phyloP scores from a whole-genome alignment of 345 rosid species.

The Streptanthus diversifolius region DNA sequence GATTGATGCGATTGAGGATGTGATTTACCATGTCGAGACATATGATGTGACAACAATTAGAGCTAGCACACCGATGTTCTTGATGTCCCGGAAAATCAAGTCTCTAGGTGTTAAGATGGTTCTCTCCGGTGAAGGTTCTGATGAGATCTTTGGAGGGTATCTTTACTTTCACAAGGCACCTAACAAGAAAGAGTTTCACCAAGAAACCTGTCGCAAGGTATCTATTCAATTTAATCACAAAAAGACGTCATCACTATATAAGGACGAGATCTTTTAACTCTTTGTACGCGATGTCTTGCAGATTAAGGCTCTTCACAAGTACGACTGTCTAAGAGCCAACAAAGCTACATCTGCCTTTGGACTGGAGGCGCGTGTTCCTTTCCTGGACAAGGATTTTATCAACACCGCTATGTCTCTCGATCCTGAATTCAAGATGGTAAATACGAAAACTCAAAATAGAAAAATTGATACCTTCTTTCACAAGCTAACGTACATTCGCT shows the following conservation, averaged over 20 bases:
- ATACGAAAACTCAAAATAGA: background rate
- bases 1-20: conserved; percentile 93
- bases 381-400: conserved; percentile 85
- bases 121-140: conserved; percentile 93
- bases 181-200: conserved; percentile 79
- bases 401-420: conserved; percentile 76
- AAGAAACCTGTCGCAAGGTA: conserved; percentile 88
- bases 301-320: conserved; percentile 90
- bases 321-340: conserved; percentile 93
- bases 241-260: background rate
- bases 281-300: conserved; percentile 23
- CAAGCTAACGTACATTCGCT: background rate
- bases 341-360: conserved; percentile 97
- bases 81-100: conserved; percentile 88
- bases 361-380: conserved; percentile 87
- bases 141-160: conserved; percentile 94
- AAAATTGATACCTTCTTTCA: background rate
- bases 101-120: conserved; percentile 97
- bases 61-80: conserved; percentile 94
- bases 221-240: background rate
- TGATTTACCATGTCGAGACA: conserved; percentile 83
- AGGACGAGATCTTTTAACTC: background rate
- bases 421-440: conserved; percentile 85
- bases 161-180: conserved; percentile 97
- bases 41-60: conserved; percentile 88